Evolutionary conservation across 176 grass and related monocot genomes (phyloP).

Genomic region (Pharus latifolius): DNA sequence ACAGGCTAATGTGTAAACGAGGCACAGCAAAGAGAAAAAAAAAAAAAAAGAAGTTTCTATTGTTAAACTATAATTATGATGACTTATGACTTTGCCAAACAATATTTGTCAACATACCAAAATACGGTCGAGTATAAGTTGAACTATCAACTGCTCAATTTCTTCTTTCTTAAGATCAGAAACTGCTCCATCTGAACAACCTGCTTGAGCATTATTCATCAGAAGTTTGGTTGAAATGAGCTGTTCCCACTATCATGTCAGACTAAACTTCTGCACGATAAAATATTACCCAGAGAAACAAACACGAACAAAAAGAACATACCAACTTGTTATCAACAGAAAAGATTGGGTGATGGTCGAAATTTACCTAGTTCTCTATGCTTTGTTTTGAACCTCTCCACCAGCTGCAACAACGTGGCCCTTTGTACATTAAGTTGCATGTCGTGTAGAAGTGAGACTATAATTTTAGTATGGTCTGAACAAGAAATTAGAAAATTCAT

Average conservation of each 20-base stretch:
- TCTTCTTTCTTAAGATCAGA: constrained; percentile 85
- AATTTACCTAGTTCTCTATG: constrained; percentile 51
- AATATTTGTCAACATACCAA: constrained; percentile 51
- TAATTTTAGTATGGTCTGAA: constrained; percentile 58
- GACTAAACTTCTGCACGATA: not conserved
- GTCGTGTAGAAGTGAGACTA: constrained; percentile 43
- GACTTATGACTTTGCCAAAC: not conserved
- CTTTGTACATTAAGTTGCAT: constrained; percentile 71
- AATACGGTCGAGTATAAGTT: constrained; percentile 61
- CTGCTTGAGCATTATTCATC: constrained; percentile 37
- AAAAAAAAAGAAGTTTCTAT: not conserved
- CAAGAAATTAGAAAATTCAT: not conserved
- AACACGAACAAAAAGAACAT: not conserved
- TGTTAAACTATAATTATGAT: too few relatives aligned
- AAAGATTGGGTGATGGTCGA: not conserved
- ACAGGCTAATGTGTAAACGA: not conserved
- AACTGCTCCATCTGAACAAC: constrained; percentile 24
- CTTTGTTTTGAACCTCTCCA: constrained; percentile 74
- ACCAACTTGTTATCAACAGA: not conserved
- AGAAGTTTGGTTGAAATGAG: not conserved
- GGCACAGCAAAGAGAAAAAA: too few relatives aligned
- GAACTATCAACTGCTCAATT: constrained; percentile 76
- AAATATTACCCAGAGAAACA: not conserved
- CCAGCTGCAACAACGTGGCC: constrained; percentile 73
- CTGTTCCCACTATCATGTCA: not conserved